These are phyloP conservation scores for Lecanicillium sp. DNA, from an alignment of 2,329 filamentous ascomycete genomes.

Conservation along the genomic window DNA sequence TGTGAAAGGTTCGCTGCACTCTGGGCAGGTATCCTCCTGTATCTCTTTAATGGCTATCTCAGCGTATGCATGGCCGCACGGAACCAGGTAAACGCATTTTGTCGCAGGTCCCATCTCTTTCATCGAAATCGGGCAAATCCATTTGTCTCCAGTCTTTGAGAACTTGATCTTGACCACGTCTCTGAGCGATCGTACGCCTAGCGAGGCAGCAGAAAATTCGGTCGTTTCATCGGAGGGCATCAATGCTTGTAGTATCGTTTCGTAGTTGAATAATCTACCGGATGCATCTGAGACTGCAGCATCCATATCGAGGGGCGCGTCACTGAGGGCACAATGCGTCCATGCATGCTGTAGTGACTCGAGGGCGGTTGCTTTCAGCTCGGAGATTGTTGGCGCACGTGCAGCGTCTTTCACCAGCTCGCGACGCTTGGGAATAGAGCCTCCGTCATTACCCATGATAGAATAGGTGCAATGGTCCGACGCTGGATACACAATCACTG, in stretches of 20 bases:
- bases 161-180: conserved; percentile 87
- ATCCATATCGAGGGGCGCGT: conserved; percentile 57
- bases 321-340: conserved; percentile 81
- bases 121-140: conserved; percentile 80
- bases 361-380: conserved; percentile 80
- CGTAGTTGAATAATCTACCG: conserved; percentile 91
- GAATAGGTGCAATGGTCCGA: no score
- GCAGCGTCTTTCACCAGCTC: conserved; percentile 95
- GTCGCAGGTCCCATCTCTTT: conserved; percentile 75
- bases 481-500: no score
- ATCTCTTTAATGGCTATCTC: conserved; percentile 80
- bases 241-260: conserved; percentile 64
- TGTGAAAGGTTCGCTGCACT: conserved; percentile 71
- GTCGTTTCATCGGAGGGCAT: conserved; percentile 53
- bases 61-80: conserved; percentile 91
- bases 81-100: conserved; percentile 82
- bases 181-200: conserved; percentile 68
- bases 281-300: conserved; percentile 78
- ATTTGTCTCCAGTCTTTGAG: conserved; percentile 42
- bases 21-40: conserved; percentile 51
- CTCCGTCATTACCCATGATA: conserved; percentile 92
- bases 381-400: conserved; percentile 69
- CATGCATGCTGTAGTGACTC: conserved; percentile 83
- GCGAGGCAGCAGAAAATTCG: conserved; percentile 34
- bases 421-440: conserved; percentile 88